Percentiles rank a stretch among this genome's conserved stretches.
These are phyloP conservation scores for Coemansia sp. DNA, from an alignment of 192 early-diverging fungal genomes.

Conservation along the genomic window DNA sequence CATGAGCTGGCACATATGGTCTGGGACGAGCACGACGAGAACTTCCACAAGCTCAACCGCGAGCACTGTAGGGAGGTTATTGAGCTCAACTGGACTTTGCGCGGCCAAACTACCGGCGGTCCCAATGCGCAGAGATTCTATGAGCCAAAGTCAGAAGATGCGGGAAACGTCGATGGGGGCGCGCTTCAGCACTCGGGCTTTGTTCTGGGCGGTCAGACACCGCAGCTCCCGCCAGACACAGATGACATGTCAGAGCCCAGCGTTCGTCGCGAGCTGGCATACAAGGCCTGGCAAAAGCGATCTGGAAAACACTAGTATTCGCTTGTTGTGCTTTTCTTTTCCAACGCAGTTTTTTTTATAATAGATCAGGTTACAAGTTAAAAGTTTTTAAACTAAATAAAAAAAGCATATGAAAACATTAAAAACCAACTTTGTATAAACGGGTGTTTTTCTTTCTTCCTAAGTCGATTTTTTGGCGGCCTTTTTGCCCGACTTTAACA, in stretches of 20 bases:
- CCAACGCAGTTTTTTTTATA: too few relatives aligned
- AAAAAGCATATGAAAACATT: too few relatives aligned
- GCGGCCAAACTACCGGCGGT: slow-evolving; percentile 27
- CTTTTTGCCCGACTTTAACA: slow-evolving; percentile 79
- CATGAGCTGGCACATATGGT: slow-evolving; percentile 57
- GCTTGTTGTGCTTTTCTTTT: too few relatives aligned
- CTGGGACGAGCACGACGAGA: slow-evolving; percentile 51
- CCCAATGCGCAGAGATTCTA: slow-evolving; percentile 6
- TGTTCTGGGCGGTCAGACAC: slow-evolving; percentile 42
- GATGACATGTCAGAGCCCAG: neutral
- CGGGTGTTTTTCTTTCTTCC: neutral
- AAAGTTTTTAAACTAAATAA: too few relatives aligned
- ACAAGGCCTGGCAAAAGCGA: slow-evolving; percentile 27
- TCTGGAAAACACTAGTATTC: neutral
- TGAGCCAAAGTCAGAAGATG: slow-evolving; percentile 14
- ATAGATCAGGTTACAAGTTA: too few relatives aligned
- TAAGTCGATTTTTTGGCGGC: slow-evolving; percentile 70
- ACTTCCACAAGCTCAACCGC: slow-evolving; percentile 40
- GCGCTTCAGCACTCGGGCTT: slow-evolving; percentile 28
- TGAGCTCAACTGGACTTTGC: slow-evolving; percentile 46
- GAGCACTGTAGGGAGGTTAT: slow-evolving; percentile 42
- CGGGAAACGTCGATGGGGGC: slow-evolving; percentile 33
- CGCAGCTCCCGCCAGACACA: neutral
- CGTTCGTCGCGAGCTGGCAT: slow-evolving; percentile 26
- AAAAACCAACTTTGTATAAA: neutral